phyloP scores from a whole-genome alignment of 139 green algal species.

The Micractinium conductrix region DNA sequence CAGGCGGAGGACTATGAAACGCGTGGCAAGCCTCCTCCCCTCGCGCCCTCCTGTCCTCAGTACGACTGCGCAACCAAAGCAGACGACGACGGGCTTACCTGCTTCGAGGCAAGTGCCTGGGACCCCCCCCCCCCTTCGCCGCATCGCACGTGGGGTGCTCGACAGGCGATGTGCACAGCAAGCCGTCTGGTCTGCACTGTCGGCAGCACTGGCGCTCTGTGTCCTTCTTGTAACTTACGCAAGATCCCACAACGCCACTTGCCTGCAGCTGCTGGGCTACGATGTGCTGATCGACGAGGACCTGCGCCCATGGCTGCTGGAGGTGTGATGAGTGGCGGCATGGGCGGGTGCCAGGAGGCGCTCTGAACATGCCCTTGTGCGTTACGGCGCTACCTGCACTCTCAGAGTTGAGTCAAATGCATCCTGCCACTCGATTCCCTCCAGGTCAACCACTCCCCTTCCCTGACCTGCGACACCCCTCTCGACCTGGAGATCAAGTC shows the following conservation, averaged over 20 bases:
- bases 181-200: no score
- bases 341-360: neutral
- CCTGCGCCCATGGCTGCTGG: conserved; percentile 81
- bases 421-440: neutral
- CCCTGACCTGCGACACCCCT: conserved; percentile 73
- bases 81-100: conserved; percentile 68
- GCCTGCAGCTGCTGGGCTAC: conserved; percentile 55
- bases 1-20: no score
- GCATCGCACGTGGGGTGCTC: no score
- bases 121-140: no score
- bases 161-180: no score
- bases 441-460: conserved; percentile 84
- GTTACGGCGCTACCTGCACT: no score
- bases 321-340: conserved; percentile 35
- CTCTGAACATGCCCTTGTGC: no score
- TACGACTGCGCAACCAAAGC: conserved; percentile 70
- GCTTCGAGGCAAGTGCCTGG: conserved; percentile 86
- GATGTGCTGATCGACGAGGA: conserved; percentile 78
- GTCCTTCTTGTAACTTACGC: no score
- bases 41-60: conserved; percentile 26
- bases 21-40: no score
- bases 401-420: neutral
- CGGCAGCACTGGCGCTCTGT: no score
- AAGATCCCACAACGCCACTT: no score
- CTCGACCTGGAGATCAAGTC: conserved; percentile 71